Conservation (phyloP, 2,329 filamentous ascomycete genomes). For the Trichoderma simmonsii region DNA sequence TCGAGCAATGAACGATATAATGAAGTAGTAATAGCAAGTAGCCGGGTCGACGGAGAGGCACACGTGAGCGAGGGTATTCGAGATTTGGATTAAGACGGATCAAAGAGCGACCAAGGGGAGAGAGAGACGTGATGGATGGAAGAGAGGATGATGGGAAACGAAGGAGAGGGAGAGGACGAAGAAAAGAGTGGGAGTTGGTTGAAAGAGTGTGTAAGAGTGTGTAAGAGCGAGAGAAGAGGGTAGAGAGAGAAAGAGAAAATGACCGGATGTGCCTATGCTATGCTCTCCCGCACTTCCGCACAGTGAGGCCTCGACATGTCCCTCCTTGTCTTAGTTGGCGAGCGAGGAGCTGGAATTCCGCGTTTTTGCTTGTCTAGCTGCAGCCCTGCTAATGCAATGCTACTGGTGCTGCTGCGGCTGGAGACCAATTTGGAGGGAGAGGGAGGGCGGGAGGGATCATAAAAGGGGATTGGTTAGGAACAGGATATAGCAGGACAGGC, state of each 20-base stretch:
- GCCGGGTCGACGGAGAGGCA: not conserved
- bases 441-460: not conserved
- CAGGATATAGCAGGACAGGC: not conserved
- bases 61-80: not conserved
- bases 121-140: not conserved
- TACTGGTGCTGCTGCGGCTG: not conserved
- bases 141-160: not conserved
- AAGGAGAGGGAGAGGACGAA: constrained; percentile 18
- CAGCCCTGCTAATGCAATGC: not conserved
- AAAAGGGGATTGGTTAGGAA: not conserved
- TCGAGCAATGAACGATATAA: constrained; percentile 27
- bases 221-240: not conserved
- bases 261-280: not conserved
- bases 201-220: not conserved
- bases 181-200: not conserved
- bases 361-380: not conserved
- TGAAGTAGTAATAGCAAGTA: not conserved
- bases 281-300: not conserved
- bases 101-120: not conserved
- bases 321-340: not conserved
- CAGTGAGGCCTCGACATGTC: constrained; percentile 9
- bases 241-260: not conserved
- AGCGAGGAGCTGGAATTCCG: not conserved
- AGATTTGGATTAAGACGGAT: not conserved
- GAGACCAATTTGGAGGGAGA: not conserved